Evolutionary conservation across 139 green algal genomes (phyloP), one percentile per base, ranked within the genome.

Genomic region (Chlamydomonas sp.): DNA sequence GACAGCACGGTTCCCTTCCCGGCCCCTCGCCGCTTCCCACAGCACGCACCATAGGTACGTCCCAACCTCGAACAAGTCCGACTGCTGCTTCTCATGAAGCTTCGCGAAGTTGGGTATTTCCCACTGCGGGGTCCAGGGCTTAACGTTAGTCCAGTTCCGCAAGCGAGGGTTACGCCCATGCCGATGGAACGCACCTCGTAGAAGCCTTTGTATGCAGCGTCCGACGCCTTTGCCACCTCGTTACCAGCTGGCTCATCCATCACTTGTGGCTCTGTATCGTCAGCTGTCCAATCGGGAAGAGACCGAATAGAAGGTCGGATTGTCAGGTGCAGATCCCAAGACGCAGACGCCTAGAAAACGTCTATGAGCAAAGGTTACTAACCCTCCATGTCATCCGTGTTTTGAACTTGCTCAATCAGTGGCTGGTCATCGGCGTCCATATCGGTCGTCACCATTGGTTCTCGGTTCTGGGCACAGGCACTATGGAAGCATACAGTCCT

Each of bases 41-140:
- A 2, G 14, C 8, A 7, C 92, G 90, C 87, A 97, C 96, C 96
- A 98, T 18, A 92, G 86, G 89, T 96, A 96, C 0, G 94, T 96
- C 16, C 94, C 96, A 74, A 96, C 89, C 31, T 96, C 93, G 85
- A 98, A 98, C 0, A 85, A 90, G 0, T 94, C 80, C 0, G 96
- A 98, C 16, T 85, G 67, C 80, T 95, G 96, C 5, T 89, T 78
- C 3, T 93, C 83, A 60, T 62, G 69, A 49, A 89, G 81, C 57
- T 93, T 85, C 1, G 62, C 15, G 20, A 90, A 94, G 77, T 93
- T 91, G 2, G 85, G 49, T 3, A 96, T 84, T 67, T 80, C 69
- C 92, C 92, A 94, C 93, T 96, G 92, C 81, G 67, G n/a, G 18
- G 63, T 14, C 66, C 31, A 49, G 31, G 31, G 31, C 31, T 49